Base-by-base conservation (phyloP, 352 stramenopile genomes). In the Pythium utonaiense region DNA sequence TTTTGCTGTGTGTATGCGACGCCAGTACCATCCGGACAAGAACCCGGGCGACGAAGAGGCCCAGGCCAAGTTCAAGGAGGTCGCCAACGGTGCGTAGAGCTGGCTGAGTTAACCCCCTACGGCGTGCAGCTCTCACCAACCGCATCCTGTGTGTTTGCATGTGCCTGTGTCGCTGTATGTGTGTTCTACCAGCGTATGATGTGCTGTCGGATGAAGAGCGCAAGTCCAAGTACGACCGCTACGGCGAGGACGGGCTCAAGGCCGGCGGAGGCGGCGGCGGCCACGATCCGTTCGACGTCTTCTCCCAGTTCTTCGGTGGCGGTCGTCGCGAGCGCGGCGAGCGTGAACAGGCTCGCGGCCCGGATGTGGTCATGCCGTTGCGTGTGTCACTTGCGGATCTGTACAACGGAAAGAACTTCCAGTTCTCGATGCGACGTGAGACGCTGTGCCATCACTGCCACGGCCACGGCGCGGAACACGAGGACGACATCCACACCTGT, bases 321-420 rank as follows among this genome's bases (percentile, higher is more conserved):
- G 75, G 77, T 9, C 60, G 76, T 0, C 70, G 66, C 9, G 64
- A 73, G 12, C 69, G 67, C 3, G 73, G 65, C 51, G 73, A 86
- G 5, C 70, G 73, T 3, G 83, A 89, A 57, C 80, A 78, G 9
- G 77, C 78, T 8, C 80, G 83, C 7, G 79, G 80, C 0, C 81
- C 81, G 7, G 83, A 93, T 49, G 70, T 90, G 8, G 62, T 88
- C 17, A 91, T 98, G 59, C 95, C 95, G 7, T 69, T 99, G 27
- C 72, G 93, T 27, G 81, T 99, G 36, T 96, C 96, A 21, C 80
- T 99, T 34, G 86, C 97, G 12, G 91, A 99, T 69, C 70, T 99
- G 36, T 99, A 99, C 83, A 92, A 95, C 44, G 97, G 97, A 53
- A 93, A 97, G 57, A 86, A 84, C 30, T 85, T 98, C 56, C 89